Evolutionary conservation across 2,329 filamentous ascomycete species (phyloP).

Genomic region (Simplicillium aogashimaense): DNA sequence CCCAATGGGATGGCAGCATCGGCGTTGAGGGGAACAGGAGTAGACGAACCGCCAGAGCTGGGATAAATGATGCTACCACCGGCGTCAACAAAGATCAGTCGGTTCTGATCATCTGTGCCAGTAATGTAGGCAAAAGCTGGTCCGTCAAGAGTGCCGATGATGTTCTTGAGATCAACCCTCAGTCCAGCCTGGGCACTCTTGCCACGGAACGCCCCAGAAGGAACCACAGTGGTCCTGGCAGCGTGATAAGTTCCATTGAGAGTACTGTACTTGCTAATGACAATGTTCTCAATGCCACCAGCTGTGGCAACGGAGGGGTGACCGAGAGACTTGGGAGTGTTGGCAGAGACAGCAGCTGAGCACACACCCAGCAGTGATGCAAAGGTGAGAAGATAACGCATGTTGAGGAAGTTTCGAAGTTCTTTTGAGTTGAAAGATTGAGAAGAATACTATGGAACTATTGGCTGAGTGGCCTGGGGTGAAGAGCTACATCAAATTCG

Average conservation of each 20-base stretch:
- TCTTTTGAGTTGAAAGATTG: no score
- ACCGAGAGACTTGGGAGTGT: not conserved
- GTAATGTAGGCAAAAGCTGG: conserved; percentile 32
- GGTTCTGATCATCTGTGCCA: conserved; percentile 26
- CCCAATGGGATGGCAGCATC: conserved; percentile 33
- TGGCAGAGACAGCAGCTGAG: no score
- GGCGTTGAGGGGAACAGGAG: conserved; percentile 23
- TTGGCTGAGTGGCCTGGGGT: no score
- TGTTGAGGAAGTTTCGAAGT: no score
- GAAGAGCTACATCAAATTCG: no score
- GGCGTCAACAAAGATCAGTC: conserved; percentile 30
- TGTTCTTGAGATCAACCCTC: conserved; percentile 28
- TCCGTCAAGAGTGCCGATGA: conserved; percentile 20
- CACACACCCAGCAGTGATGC: no score
- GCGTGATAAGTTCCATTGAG: conserved; percentile 23
- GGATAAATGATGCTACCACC: conserved; percentile 32
- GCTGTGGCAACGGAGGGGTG: conserved; percentile 21
- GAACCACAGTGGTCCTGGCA: conserved; percentile 3
- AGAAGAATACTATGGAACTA: no score
- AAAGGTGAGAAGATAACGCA: no score
- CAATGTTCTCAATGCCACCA: conserved; percentile 17
- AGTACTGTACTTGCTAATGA: conserved; percentile 25
- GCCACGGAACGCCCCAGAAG: conserved; percentile 1
- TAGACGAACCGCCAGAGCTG: conserved; percentile 18
- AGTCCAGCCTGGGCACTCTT: conserved; percentile 7